Evolutionary conservation across 148 eudicot genomes (phyloP).

Genomic region (Limonium bicolor): DNA sequence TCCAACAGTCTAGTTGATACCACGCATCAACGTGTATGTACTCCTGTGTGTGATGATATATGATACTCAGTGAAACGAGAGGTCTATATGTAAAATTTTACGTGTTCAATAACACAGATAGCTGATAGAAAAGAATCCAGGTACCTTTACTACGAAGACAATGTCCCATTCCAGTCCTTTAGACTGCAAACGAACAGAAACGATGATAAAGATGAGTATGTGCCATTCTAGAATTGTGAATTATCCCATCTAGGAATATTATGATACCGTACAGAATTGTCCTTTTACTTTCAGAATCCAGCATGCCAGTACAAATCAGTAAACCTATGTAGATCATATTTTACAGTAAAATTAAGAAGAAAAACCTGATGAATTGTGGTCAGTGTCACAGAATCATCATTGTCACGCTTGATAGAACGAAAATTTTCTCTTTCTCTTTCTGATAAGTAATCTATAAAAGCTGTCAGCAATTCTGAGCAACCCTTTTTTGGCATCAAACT

Average conservation of each 20-base stretch:
- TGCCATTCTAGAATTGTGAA: too few species aligned
- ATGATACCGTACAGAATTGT: too few species aligned
- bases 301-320: too few species aligned
- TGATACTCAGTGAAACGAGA: too few species aligned
- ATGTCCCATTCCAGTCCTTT: slow-evolving; percentile 98
- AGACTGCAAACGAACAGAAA: too few species aligned
- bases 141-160: slow-evolving; percentile 90
- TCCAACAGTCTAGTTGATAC: too few species aligned
- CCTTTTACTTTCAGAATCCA: too few species aligned
- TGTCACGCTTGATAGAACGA: slow-evolving; percentile 58
- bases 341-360: neutral
- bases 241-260: too few species aligned
- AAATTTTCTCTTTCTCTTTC: slow-evolving; percentile 82
- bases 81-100: slow-evolving; percentile 5
- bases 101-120: neutral
- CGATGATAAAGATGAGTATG: too few species aligned
- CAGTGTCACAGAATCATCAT: slow-evolving; percentile 67
- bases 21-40: too few species aligned
- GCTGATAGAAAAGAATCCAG: neutral
- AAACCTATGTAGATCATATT: neutral
- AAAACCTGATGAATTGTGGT: slow-evolving; percentile 94
- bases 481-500: slow-evolving; percentile 28
- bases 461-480: slow-evolving; percentile 41
- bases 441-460: slow-evolving; percentile 61
- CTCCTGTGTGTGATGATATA: too few species aligned